phyloP scores from a whole-genome alignment of 2,329 filamentous ascomycete genomes.

The Rachicladosporium sp. region DNA sequence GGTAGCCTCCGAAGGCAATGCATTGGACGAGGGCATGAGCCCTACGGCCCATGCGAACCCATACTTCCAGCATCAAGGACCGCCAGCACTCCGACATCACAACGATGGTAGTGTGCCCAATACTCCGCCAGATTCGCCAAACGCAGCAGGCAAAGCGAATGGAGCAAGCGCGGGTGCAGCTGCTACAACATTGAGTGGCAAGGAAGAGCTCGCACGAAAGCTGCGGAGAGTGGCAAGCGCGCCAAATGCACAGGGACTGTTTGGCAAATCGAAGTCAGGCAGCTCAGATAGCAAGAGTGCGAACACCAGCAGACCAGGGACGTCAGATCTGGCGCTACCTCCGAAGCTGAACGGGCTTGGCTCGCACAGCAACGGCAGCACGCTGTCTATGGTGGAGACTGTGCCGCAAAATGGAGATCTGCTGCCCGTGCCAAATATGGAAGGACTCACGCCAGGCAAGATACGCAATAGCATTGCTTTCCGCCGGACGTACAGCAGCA shows the following conservation, averaged over 20 bases:
- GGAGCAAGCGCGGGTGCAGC: conserved; percentile 43
- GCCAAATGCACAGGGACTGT: conserved; percentile 90
- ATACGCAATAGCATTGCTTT: conserved; percentile 60
- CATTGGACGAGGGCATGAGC: conserved; percentile 76
- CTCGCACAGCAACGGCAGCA: conserved; percentile 29
- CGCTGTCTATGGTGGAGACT: conserved; percentile 43
- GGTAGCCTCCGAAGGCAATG: conserved; percentile 83
- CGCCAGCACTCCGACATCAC: conserved; percentile 83
- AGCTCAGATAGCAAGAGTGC: conserved; percentile 34
- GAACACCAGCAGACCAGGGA: conserved; percentile 47
- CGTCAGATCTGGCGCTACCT: conserved; percentile 67
- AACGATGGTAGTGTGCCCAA: conserved; percentile 88
- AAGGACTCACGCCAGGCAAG: conserved; percentile 54
- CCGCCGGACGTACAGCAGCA: conserved; percentile 92
- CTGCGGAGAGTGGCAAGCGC: conserved; percentile 89
- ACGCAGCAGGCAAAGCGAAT: conserved; percentile 51
- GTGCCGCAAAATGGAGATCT: conserved; percentile 19
- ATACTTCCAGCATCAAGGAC: conserved; percentile 93
- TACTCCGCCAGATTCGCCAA: conserved; percentile 81
- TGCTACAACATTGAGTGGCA: conserved; percentile 64
- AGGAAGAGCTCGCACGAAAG: conserved; percentile 88
- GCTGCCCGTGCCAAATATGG: conserved; percentile 28
- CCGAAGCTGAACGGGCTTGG: conserved; percentile 42
- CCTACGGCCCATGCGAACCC: conserved; percentile 92
- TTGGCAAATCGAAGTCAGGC: conserved; percentile 35